phyloP scores from a whole-genome alignment of 306 rosid species.

The Citrullus colocynthis region DNA sequence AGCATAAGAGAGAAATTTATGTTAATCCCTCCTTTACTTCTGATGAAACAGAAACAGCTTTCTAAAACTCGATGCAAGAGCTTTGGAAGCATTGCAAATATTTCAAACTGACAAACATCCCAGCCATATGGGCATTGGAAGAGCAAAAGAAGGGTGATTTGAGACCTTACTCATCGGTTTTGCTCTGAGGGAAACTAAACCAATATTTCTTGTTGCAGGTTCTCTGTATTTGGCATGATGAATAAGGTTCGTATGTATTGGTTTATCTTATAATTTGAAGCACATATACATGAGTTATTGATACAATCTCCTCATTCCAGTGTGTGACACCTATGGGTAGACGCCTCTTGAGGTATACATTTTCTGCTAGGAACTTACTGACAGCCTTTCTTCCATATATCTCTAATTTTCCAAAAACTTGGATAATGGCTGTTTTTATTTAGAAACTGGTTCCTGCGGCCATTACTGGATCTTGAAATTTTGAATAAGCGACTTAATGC shows the following conservation, averaged over 20 bases:
- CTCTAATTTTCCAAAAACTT: background rate
- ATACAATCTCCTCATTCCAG: slow-evolving; percentile 30
- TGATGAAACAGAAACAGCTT: slow-evolving; percentile 56
- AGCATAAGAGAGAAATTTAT: background rate
- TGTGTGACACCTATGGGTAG: slow-evolving; percentile 86
- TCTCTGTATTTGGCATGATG: slow-evolving; percentile 94
- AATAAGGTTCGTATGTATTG: slow-evolving; percentile 57
- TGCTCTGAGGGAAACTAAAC: slow-evolving; percentile 9
- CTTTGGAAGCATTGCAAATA: slow-evolving; percentile 93
- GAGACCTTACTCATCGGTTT: slow-evolving; percentile 12
- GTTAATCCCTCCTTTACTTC: slow-evolving; percentile 33
- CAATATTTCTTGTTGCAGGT: slow-evolving; percentile 41
- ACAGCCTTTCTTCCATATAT: background rate
- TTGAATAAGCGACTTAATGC: slow-evolving; percentile 69
- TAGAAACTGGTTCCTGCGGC: slow-evolving; percentile 94
- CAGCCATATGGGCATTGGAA: slow-evolving; percentile 98
- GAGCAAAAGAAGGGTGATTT: slow-evolving; percentile 94
- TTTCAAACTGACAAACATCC: slow-evolving; percentile 96
- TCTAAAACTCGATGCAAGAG: slow-evolving; percentile 84
- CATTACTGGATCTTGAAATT: slow-evolving; percentile 76
- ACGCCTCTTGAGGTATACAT: slow-evolving; percentile 71
- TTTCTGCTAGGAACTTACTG: slow-evolving; percentile 1
- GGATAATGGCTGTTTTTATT: background rate
- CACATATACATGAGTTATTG: slow-evolving; percentile 14
- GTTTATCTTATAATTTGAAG: slow-evolving; percentile 16